phyloP scores from a whole-genome alignment of 768 basidiomycete genomes.

The Lepiota subincarnata region DNA sequence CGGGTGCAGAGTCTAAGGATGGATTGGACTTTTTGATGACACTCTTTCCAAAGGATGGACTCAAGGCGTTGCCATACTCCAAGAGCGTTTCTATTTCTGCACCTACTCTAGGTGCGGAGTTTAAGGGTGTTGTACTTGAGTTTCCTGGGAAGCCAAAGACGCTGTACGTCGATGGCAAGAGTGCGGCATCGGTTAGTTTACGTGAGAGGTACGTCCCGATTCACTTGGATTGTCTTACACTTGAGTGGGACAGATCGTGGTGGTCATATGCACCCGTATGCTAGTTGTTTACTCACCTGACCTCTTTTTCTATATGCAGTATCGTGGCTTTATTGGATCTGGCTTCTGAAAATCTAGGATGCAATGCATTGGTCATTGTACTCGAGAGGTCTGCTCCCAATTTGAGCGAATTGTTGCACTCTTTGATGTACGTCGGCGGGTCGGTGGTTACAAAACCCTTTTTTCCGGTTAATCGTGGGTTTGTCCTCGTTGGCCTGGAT shows the following conservation, averaged over 20 bases:
- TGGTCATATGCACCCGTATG: neutral
- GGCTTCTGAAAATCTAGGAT: slow-evolving; percentile 79
- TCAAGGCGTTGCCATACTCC: slow-evolving; percentile 65
- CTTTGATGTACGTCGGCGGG: slow-evolving; percentile 91
- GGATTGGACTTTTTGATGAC: slow-evolving; percentile 76
- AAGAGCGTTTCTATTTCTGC: slow-evolving; percentile 72
- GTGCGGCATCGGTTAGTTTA: slow-evolving; percentile 71
- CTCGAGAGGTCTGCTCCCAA: slow-evolving; percentile 70
- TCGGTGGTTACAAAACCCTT: slow-evolving; percentile 78
- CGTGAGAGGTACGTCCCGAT: slow-evolving; percentile 64
- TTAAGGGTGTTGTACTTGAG: slow-evolving; percentile 76
- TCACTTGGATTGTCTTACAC: slow-evolving; percentile 7
- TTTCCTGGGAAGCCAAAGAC: slow-evolving; percentile 69
- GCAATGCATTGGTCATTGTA: slow-evolving; percentile 74
- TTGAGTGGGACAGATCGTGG: slow-evolving; percentile 8
- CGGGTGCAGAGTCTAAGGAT: slow-evolving; percentile 34
- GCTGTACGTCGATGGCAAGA: slow-evolving; percentile 83
- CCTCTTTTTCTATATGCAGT: slow-evolving; percentile 32
- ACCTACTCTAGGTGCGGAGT: slow-evolving; percentile 61
- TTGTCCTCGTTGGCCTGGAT: slow-evolving; percentile 83
- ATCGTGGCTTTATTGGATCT: slow-evolving; percentile 85
- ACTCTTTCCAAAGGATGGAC: slow-evolving; percentile 71
- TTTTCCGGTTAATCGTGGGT: slow-evolving; percentile 71
- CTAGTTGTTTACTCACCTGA: slow-evolving; percentile 9
- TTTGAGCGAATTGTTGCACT: slow-evolving; percentile 75